These are phyloP conservation scores for Macrotyloma uniflorum DNA, from an alignment of 306 rosid genomes.

Conservation along the genomic window DNA sequence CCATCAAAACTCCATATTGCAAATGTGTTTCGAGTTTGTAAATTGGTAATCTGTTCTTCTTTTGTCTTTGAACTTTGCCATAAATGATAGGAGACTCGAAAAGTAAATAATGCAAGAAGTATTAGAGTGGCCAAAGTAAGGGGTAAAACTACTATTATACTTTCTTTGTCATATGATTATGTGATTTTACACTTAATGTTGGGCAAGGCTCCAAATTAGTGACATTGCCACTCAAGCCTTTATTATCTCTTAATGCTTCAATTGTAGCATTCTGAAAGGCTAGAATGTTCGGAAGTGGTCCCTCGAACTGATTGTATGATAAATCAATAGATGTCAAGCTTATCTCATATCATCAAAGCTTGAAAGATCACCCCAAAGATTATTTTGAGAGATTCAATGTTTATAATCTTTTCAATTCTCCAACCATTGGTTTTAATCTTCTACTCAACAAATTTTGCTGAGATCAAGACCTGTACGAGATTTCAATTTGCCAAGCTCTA, in stretches of 20 bases:
- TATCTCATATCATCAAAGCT: slow-evolving; percentile 29
- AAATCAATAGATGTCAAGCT: slow-evolving; percentile 45
- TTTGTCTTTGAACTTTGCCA: background rate
- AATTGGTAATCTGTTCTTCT: background rate
- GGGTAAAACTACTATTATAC: background rate
- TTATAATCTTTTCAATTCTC: slow-evolving; percentile 25
- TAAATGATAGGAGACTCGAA: background rate
- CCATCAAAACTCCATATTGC: slow-evolving; percentile 26
- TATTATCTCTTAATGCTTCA: slow-evolving; percentile 18
- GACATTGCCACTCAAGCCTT: slow-evolving; percentile 31
- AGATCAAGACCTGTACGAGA: background rate
- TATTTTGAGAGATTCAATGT: slow-evolving; percentile 35
- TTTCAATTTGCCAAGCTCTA: slow-evolving; percentile 15
- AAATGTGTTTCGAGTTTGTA: background rate
- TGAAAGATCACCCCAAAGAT: slow-evolving; percentile 40
- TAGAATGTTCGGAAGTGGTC: background rate
- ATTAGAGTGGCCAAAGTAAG: background rate
- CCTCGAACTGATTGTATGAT: slow-evolving; percentile 21
- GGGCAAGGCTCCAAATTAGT: background rate
- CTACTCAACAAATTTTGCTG: background rate
- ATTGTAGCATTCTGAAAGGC: slow-evolving; percentile 2
- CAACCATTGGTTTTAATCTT: slow-evolving; percentile 22
- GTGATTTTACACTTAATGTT: background rate
- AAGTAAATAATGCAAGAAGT: background rate
- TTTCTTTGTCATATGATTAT: background rate